Conservation (phyloP, 129 eudicot genomes). For the Arctium minus region DNA sequence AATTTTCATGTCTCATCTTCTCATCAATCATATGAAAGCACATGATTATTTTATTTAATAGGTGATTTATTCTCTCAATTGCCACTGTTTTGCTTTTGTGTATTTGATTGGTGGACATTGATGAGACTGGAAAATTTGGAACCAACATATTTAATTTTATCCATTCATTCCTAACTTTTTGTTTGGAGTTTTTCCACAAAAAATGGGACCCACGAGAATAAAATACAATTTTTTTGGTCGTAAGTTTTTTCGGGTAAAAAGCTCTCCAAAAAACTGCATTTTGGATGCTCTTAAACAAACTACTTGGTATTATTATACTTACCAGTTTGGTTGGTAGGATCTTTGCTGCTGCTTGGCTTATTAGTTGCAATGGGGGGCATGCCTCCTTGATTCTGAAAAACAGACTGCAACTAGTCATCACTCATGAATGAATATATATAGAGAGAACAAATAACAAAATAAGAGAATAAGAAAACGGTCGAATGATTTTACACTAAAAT, state of each 20-base stretch:
- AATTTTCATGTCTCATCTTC: neutral
- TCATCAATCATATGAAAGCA: neutral
- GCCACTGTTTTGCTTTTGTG: no score
- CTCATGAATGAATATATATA: neutral
- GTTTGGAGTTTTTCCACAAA: neutral
- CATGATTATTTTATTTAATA: neutral
- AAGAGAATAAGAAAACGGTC: neutral
- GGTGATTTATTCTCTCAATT: neutral
- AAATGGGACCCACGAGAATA: no score
- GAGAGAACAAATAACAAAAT: neutral
- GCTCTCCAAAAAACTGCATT: neutral
- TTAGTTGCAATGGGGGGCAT: constrained; percentile 33
- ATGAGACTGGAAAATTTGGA: no score
- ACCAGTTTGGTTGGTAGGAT: constrained; percentile 35
- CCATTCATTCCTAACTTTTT: neutral
- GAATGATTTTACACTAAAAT: no score
- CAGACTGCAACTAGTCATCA: neutral
- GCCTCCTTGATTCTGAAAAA: constrained; percentile 39
- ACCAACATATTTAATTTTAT: neutral
- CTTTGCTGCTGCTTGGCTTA: constrained; percentile 44
- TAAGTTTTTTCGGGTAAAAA: neutral
- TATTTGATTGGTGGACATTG: neutral
- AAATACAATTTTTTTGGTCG: no score
- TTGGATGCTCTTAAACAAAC: neutral
- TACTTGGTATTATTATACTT: neutral